Evolutionary conservation across 768 basidiomycete genomes (phyloP), one percentile per base, ranked within the genome.

Genomic region (Xerocomus potaroensis): DNA sequence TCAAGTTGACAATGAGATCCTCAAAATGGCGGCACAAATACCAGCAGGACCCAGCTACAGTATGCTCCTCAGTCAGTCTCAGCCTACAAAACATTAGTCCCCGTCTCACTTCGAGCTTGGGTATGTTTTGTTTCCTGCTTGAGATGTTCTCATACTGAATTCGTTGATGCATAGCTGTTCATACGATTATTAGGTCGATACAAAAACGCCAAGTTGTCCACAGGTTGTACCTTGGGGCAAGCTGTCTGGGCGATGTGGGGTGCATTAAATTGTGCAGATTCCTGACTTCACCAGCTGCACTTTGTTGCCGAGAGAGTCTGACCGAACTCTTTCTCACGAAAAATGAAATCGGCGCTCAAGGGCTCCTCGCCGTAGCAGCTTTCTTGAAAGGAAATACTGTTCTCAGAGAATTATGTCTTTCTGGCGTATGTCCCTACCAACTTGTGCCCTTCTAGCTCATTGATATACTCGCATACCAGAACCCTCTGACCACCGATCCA

Each of bases 191-290:
- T 29, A 55, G 61, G 14, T 55, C 68, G 45, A 76, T 84, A 38
- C 68, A 64, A 4, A 64, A 68, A 18, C 76, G 75, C n/a, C 67
- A 66, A 16, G 49, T 60, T 10, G 76, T 85, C 24, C 72, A 74
- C 18, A 77, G 76, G 55, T 68, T 85, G 22, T 65, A 77, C 35
- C 60, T 84, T 19, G 76, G 78, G 7, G 70, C 79, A 45, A 85
- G 83, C 56, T 55, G 66, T 18, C 70, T 86, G 8, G 75, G 75
- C 8, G 78, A 83, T 56, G 72, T 76, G 12, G 84, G 84, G 27
- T 79, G 77, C 45, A 60, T 70, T 22, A 65, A 69, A 19, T 64
- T 86, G 8, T 80, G 84, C 58, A 62, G 64, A 15, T 84, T 78
- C 56, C 67, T 86, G 7, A 49, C 64, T 22, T 83, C 83, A 10